Evolutionary conservation across 2,329 filamentous ascomycete genomes (phyloP).

Genomic region (Colletotrichum tropicale): DNA sequence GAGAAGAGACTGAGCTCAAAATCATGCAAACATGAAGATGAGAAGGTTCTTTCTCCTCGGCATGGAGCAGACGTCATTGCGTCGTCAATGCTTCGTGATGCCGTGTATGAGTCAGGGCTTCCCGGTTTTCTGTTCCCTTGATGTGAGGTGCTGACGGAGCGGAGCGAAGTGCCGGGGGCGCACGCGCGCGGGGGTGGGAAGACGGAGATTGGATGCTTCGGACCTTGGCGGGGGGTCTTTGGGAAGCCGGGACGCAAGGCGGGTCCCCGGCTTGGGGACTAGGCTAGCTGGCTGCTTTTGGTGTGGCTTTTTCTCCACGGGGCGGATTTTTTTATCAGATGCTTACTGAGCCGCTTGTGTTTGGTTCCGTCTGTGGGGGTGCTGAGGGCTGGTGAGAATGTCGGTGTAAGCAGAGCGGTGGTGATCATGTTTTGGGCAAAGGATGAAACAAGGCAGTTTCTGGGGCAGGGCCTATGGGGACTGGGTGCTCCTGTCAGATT

Average conservation of each 20-base stretch:
- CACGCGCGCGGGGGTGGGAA: background rate
- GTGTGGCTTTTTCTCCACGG: too few relatives aligned
- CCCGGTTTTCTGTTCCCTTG: background rate
- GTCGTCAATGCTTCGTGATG: background rate
- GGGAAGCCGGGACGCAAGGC: background rate
- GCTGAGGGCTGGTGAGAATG: background rate
- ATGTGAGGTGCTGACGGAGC: background rate
- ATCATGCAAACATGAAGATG: background rate
- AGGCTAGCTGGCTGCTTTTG: background rate
- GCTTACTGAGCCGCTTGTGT: background rate
- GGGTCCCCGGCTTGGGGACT: background rate
- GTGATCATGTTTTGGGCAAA: background rate
- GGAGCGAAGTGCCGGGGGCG: background rate
- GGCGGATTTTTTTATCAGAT: background rate
- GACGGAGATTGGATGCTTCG: background rate
- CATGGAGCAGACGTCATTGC: background rate
- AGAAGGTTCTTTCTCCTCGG: background rate
- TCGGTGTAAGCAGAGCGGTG: background rate
- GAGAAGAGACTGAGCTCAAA: background rate
- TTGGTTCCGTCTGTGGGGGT: background rate
- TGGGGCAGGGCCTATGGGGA: background rate
- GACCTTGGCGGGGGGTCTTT: background rate
- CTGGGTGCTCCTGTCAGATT: accelerated
- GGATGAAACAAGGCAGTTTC: background rate
- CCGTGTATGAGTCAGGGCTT: background rate